Conservation (phyloP, 2,329 filamentous ascomycete species). For the Phialophora macrospora region DNA sequence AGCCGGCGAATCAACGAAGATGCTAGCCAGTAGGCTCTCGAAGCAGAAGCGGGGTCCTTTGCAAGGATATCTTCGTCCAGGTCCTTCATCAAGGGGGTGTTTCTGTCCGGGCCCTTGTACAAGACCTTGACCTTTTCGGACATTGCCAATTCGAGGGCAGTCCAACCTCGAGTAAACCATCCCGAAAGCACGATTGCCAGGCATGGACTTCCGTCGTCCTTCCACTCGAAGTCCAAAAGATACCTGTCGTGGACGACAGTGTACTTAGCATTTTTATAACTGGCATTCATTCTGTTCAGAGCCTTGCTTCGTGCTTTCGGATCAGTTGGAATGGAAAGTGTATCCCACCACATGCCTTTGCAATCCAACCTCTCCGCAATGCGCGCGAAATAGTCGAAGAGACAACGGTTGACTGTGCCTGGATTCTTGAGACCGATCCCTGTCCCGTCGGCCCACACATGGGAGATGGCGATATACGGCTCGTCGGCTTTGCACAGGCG, state of each 20-base stretch:
- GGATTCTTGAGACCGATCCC: slow-evolving; percentile 1
- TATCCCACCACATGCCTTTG: slow-evolving; percentile 4
- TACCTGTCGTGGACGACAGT: slow-evolving; percentile 1
- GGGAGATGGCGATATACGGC: slow-evolving; percentile 2
- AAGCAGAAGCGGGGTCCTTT: not conserved
- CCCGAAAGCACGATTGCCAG: slow-evolving; percentile 2
- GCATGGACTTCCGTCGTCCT: slow-evolving; percentile 2
- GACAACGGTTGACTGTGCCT: slow-evolving; percentile 1
- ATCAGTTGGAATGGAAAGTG: not conserved
- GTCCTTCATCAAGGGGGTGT: slow-evolving; percentile 3
- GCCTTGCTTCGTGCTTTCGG: slow-evolving; percentile 1
- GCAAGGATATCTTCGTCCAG: slow-evolving; percentile 4
- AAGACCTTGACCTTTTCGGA: slow-evolving; percentile 1
- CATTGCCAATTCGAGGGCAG: not conserved
- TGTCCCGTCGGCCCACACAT: not conserved
- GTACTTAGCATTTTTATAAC: not conserved
- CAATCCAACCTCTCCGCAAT: slow-evolving; percentile 5
- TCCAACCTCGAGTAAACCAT: slow-evolving; percentile 6
- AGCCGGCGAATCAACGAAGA: slow-evolving; percentile 3
- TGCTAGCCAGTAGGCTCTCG: slow-evolving; percentile 1
- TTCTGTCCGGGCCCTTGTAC: not conserved
- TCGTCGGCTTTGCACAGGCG: slow-evolving; percentile 1
- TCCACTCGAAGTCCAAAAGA: slow-evolving; percentile 1
- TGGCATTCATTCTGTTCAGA: slow-evolving; percentile 2
- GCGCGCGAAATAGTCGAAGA: slow-evolving; percentile 4